Base-by-base conservation (phyloP, 1,139 yeast genomes). In the Blastobotrys proliferans region DNA sequence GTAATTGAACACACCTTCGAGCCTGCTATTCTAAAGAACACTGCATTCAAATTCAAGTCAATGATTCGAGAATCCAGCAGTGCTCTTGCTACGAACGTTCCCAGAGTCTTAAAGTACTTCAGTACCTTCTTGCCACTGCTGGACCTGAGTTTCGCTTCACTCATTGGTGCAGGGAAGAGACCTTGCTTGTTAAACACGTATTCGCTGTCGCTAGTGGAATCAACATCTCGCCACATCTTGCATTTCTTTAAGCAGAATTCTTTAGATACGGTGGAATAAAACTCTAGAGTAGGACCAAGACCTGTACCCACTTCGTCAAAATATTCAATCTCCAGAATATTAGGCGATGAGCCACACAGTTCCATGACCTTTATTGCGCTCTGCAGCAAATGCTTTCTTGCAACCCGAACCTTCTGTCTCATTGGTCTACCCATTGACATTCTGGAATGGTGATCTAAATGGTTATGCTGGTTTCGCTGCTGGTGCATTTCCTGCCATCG, bases 221-320 rank as follows among this genome's bases (percentile, higher is more conserved):
- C 70, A 38, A 70, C 69, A 25, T 63, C 66, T 52, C 95, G 73
- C 98, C 98, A 92, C 64, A 92, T 67, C 14, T 64, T 65, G 44
- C 82, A 64, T 40, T 72, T 72, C 44, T 72, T 73, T 49, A 68
- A 72, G 1, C 83, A 69, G 58, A 85, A 87, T 49, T 83, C 92
- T 49, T 70, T 77, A 0, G 97, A 87, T 3, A 86, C 92, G 11
- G 74, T 69, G 0, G 97, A 79, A 59, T 87, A 92, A 58, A 92
- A 92, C 62, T 92, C 98, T 49, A 90, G 70, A 0, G 98, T 92
- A 2, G 98, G 98, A 0, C 98, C 98, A 40, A 88, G 67, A 0
- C 98, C 98, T 1, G 96, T 83, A 10, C 98, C 98, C n/a, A 76
- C 96, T 60, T 92, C 98, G 54, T 83, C 90, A 52, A 76, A 81